A percentile compares a stretch with the other conserved stretches of the same genome.
phyloP scores from a whole-genome alignment of 2,329 filamentous ascomycete genomes.

The Pestalotiopsis sp. region DNA sequence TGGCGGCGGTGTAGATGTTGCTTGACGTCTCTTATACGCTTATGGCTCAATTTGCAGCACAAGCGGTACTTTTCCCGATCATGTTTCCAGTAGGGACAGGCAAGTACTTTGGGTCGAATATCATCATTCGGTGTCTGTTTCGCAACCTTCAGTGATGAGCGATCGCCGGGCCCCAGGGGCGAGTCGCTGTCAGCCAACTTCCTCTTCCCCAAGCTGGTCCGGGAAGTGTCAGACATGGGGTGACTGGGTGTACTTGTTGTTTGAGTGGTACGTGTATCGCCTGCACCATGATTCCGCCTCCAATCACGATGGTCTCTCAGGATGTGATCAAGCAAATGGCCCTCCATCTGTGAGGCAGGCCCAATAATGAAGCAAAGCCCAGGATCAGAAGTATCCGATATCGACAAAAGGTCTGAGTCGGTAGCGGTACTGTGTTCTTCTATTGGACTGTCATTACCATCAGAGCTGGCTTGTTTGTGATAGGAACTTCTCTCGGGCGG shows the following conservation, averaged over 20 bases:
- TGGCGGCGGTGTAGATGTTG: background rate
- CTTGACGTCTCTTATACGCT: background rate
- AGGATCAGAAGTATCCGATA: background rate
- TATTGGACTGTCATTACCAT: background rate
- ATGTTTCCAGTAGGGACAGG: background rate
- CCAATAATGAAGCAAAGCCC: background rate
- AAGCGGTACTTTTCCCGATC: background rate
- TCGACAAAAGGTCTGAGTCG: background rate
- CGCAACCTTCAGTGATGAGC: background rate
- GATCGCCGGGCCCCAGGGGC: too few relatives aligned
- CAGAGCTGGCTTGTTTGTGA: background rate
- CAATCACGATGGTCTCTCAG: background rate
- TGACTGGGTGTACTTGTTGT: background rate
- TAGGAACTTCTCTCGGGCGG: too few relatives aligned
- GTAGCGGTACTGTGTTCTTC: background rate
- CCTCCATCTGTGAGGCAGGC: background rate
- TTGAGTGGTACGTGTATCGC: accelerated
- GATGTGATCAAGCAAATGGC: background rate
- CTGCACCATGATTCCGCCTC: background rate
- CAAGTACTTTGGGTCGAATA: background rate
- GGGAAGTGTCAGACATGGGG: background rate
- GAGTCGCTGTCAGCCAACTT: background rate
- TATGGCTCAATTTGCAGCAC: background rate
- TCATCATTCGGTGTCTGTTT: background rate
- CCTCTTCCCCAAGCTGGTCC: background rate